Conservation (phyloP, 352 stramenopile species). For the Globisporangium parvum region DNA sequence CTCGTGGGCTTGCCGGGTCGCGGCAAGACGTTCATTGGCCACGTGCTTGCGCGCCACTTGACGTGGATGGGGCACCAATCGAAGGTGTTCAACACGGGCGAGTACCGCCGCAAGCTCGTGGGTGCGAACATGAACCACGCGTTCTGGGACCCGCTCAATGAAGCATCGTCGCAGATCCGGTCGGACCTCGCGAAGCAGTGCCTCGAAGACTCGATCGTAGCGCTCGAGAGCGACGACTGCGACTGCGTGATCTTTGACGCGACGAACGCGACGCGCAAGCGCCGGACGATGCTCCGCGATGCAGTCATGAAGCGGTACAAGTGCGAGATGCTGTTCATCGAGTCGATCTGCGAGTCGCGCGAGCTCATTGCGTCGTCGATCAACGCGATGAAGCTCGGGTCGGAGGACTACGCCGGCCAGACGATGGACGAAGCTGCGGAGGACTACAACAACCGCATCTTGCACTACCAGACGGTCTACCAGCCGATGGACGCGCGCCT, state of each 20-base stretch:
- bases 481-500: slow-evolving; percentile 47
- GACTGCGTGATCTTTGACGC: slow-evolving; percentile 82
- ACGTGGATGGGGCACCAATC: slow-evolving; percentile 84
- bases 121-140: slow-evolving; percentile 66
- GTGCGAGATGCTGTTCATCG: slow-evolving; percentile 81
- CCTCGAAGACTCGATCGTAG: slow-evolving; percentile 62
- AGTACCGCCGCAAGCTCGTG: slow-evolving; percentile 69
- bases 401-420: slow-evolving; percentile 63
- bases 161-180: slow-evolving; percentile 62
- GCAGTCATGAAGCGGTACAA: slow-evolving; percentile 57
- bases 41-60: slow-evolving; percentile 75
- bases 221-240: slow-evolving; percentile 59
- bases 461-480: slow-evolving; percentile 75
- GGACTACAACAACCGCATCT: slow-evolving; percentile 76
- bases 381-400: slow-evolving; percentile 85
- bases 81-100: slow-evolving; percentile 77
- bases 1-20: slow-evolving; percentile 69
- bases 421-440: slow-evolving; percentile 65
- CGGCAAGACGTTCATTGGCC: slow-evolving; percentile 83
- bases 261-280: slow-evolving; percentile 75
- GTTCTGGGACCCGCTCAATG: slow-evolving; percentile 79
- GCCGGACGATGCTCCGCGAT: slow-evolving; percentile 48
- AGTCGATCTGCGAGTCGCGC: slow-evolving; percentile 69
- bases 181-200: slow-evolving; percentile 62
- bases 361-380: slow-evolving; percentile 75